Base-by-base conservation (phyloP, 106 monocot genomes). In the Cymbidium sinense region DNA sequence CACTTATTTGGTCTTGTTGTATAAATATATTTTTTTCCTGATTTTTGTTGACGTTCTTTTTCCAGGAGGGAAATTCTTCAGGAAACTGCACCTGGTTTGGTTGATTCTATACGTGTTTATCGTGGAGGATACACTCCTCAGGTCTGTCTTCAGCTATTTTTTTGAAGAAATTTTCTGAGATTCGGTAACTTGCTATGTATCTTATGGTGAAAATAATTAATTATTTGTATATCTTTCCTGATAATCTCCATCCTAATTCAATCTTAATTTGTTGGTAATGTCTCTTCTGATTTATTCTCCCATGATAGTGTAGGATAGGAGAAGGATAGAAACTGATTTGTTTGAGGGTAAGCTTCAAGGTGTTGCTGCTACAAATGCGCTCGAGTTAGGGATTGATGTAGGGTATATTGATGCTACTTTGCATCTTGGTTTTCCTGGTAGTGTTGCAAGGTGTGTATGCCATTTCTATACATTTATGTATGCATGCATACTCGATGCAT, bases 341-440 rank as follows among this genome's bases (percentile, higher is more conserved):
- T 98, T 98, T 79, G 84, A 81, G 52, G 92, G 92, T 35, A 94
- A 82, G 75, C 85, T 98, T 73, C 43, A 77, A 34, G 98, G 94
- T 58, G 89, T 98, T 85, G 92, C 92, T 74, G 94, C 98, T 12
- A 98, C 98, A 54, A 98, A 88, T 94, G 98, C 94, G 64, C 90
- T 98, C 61, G 98, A 98, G 74, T 87, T 98, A 71, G 98, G 98
- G 13, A 94, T 98, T 77, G 98, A 98, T 82, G 87, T 98, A 28
- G 98, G 98, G 29, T 86, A 88, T 78, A 89, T 98, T 76, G 98
- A 98, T 92, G 94, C 87, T 31, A 98, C 98, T 67, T 82, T 98
- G 73, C 98, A 98, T 90, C 98, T 98, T 77, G 98, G 98, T 75
- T 98, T 98, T 85, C 98, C 98, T 37, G 98, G 98, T 77, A 94